phyloP scores from a whole-genome alignment of 805 yeast species.

The Peterozyma xylosa region DNA sequence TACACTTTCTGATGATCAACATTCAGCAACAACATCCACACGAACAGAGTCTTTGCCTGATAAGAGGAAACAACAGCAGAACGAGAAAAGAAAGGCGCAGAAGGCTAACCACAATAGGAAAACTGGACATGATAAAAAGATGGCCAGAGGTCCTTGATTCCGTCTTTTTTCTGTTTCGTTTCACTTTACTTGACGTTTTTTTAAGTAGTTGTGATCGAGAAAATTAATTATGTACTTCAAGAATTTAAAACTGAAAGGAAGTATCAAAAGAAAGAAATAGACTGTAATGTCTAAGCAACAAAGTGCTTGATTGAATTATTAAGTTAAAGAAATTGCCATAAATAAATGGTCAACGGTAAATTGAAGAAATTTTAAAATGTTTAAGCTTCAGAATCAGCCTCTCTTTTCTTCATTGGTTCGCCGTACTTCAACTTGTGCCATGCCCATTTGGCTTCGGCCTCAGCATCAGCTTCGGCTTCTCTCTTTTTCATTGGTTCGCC shows the following conservation, averaged over 20 bases:
- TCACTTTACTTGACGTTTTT: no score
- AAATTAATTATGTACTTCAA: no score
- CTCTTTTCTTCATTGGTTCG: conserved; percentile 19
- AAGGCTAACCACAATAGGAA: conserved; percentile 63
- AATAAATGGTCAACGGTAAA: no score
- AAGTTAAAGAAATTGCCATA: no score
- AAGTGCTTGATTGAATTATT: no score
- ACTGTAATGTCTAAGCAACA: no score
- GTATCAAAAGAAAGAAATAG: no score
- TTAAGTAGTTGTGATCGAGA: background rate
- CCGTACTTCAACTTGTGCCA: conserved; percentile 8
- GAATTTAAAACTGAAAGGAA: no score
- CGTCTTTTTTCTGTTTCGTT: conserved; percentile 20
- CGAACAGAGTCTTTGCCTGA: conserved; percentile 4
- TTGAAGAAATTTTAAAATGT: no score
- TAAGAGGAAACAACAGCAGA: conserved; percentile 31
- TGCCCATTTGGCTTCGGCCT: conserved; percentile 12
- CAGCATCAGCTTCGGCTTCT: conserved; percentile 22
- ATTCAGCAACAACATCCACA: background rate
- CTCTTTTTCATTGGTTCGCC: conserved; percentile 17
- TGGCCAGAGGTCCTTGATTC: conserved; percentile 21
- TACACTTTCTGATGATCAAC: background rate
- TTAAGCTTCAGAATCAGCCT: no score
- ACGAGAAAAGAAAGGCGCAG: conserved; percentile 48
- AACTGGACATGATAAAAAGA: conserved; percentile 50